These are phyloP conservation scores for Pelargonium australe DNA, from an alignment of 441 rosid genomes.

Conservation along the genomic window DNA sequence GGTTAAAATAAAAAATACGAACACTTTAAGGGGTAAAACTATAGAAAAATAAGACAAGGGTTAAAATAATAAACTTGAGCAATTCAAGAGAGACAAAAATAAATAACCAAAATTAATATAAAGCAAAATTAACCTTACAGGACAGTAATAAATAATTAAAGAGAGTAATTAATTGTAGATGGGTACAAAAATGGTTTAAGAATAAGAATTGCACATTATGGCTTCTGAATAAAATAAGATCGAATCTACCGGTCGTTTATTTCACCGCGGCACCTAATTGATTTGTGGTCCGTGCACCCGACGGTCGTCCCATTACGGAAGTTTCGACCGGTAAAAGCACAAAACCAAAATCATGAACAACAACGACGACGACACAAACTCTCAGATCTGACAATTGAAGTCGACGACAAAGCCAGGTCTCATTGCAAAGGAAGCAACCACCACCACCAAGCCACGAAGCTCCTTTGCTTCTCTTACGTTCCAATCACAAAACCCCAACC, in stretches of 20 bases:
- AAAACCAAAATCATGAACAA: background rate
- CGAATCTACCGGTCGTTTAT: background rate
- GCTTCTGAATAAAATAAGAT: too few species aligned
- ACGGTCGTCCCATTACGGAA: background rate
- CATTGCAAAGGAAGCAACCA: background rate
- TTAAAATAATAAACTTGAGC: too few species aligned
- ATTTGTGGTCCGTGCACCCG: background rate
- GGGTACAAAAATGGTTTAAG: too few species aligned
- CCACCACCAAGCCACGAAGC: background rate
- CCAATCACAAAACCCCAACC: background rate
- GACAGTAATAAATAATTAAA: too few species aligned
- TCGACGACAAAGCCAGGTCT: conserved; percentile 1
- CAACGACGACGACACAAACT: background rate
- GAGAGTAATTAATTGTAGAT: too few species aligned
- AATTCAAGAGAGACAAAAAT: too few species aligned
- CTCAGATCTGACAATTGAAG: conserved; percentile 5
- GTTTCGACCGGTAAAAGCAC: conserved; percentile 3
- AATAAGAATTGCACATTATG: background rate
- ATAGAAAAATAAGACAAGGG: too few species aligned
- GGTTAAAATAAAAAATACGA: too few species aligned
- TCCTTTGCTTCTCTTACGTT: background rate
- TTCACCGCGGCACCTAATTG: background rate
- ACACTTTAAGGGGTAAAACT: too few species aligned
- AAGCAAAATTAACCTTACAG: too few species aligned
- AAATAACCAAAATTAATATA: too few species aligned